Conservation (phyloP, 352 stramenopile genomes). For the Phytopythium ostracodes region DNA sequence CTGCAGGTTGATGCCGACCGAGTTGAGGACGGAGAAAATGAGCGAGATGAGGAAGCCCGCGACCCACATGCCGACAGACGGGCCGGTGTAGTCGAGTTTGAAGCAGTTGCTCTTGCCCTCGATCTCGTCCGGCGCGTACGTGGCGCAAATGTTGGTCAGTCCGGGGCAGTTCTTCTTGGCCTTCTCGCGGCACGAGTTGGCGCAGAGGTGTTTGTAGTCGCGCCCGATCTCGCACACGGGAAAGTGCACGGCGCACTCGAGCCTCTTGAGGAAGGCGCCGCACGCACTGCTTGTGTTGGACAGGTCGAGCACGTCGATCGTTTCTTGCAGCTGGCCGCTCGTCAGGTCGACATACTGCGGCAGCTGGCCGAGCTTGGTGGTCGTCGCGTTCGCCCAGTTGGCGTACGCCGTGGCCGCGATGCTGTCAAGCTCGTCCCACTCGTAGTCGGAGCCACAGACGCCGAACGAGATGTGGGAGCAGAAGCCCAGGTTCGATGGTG, state of each 20-base stretch:
- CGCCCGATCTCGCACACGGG: constrained; percentile 79
- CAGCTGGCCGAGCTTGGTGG: constrained; percentile 26
- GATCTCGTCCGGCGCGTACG: constrained; percentile 35
- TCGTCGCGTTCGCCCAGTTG: constrained; percentile 47
- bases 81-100: constrained; percentile 66
- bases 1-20: constrained; percentile 89
- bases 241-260: constrained; percentile 74
- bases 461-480: constrained; percentile 79
- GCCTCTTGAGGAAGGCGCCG: constrained; percentile 43
- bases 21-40: constrained; percentile 87
- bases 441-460: constrained; percentile 51
- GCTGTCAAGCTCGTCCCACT: constrained; percentile 59
- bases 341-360: constrained; percentile 47
- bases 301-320: constrained; percentile 49
- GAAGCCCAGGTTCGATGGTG: constrained; percentile 62
- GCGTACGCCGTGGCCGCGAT: constrained; percentile 36
- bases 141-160: constrained; percentile 52
- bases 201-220: constrained; percentile 59
- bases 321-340: constrained; percentile 28
- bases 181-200: constrained; percentile 52
- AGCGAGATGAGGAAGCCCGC: constrained; percentile 85
- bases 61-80: constrained; percentile 80
- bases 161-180: constrained; percentile 61
- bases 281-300: constrained; percentile 60
- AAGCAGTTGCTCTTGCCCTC: constrained; percentile 79